Conservation (phyloP, 371 early-diverging fungal genomes). For the Coemansia sp. region DNA sequence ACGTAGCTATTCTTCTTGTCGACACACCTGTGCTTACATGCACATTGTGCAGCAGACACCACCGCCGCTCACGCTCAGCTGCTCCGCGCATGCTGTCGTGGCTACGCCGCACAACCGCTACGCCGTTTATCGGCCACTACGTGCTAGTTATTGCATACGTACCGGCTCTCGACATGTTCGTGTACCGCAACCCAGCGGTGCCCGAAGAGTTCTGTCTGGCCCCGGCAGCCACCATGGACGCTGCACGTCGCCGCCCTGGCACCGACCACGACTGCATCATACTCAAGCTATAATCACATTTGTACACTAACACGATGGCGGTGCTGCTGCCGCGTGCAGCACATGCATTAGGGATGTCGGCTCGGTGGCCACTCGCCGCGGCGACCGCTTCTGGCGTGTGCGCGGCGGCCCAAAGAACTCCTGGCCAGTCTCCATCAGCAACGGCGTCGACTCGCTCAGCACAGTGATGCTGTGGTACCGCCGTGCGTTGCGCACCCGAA, state of each 20-base stretch:
- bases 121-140: slow-evolving; percentile 48
- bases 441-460: slow-evolving; percentile 26
- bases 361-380: background rate
- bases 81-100: slow-evolving; percentile 2
- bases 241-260: slow-evolving; percentile 41
- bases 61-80: slow-evolving; percentile 29
- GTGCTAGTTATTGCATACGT: slow-evolving; percentile 47
- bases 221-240: slow-evolving; percentile 22
- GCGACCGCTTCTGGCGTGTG: background rate
- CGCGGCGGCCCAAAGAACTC: slow-evolving; percentile 27
- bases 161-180: slow-evolving; percentile 48
- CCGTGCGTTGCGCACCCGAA: slow-evolving; percentile 4
- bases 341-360: slow-evolving; percentile 1
- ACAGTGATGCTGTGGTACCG: slow-evolving; percentile 42
- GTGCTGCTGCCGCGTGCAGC: background rate
- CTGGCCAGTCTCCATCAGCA: slow-evolving; percentile 40
- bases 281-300: slow-evolving; percentile 21
- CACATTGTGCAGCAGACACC: slow-evolving; percentile 51
- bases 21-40: slow-evolving; percentile 68
- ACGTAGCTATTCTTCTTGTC: slow-evolving; percentile 73
- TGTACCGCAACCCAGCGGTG: slow-evolving; percentile 49
- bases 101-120: slow-evolving; percentile 6
- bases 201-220: slow-evolving; percentile 47
- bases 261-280: slow-evolving; percentile 51
- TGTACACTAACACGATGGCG: background rate